Conservation (phyloP, 192 early-diverging fungal genomes). For the Coemansia sp. region DNA sequence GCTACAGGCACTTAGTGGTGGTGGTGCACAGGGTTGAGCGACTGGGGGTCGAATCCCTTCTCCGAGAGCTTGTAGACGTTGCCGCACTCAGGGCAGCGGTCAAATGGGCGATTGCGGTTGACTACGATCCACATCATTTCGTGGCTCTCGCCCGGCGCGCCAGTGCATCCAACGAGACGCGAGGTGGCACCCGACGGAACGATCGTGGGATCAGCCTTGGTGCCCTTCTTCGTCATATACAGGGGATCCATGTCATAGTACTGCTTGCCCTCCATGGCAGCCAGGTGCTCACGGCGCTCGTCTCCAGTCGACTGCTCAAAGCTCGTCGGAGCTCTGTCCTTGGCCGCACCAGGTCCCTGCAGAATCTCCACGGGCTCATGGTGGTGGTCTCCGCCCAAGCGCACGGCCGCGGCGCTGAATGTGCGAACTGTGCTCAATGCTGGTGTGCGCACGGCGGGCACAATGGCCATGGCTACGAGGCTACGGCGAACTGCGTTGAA, state of each 20-base stretch:
- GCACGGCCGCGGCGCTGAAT: slow-evolving; percentile 29
- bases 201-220: slow-evolving; percentile 81
- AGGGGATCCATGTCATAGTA: slow-evolving; percentile 87
- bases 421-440: slow-evolving; percentile 12
- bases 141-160: slow-evolving; percentile 91
- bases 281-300: slow-evolving; percentile 87
- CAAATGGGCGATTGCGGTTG: slow-evolving; percentile 70
- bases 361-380: slow-evolving; percentile 26
- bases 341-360: slow-evolving; percentile 63
- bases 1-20: slow-evolving; percentile 4
- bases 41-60: slow-evolving; percentile 37
- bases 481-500: slow-evolving; percentile 38
- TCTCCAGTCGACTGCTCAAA: slow-evolving; percentile 87
- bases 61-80: slow-evolving; percentile 67
- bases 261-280: slow-evolving; percentile 80
- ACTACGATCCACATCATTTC: slow-evolving; percentile 89
- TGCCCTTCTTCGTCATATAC: slow-evolving; percentile 68
- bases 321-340: slow-evolving; percentile 76
- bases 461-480: slow-evolving; percentile 23
- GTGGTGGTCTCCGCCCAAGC: slow-evolving; percentile 24
- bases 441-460: slow-evolving; percentile 1
- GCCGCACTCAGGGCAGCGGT: slow-evolving; percentile 96
- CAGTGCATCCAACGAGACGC: slow-evolving; percentile 90
- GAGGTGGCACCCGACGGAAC: slow-evolving; percentile 76
- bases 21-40: slow-evolving; percentile 18